Evolutionary conservation across 139 green algal genomes (phyloP), one percentile per base, ranked within the genome.

Genomic region (Haematococcus lacustris): DNA sequence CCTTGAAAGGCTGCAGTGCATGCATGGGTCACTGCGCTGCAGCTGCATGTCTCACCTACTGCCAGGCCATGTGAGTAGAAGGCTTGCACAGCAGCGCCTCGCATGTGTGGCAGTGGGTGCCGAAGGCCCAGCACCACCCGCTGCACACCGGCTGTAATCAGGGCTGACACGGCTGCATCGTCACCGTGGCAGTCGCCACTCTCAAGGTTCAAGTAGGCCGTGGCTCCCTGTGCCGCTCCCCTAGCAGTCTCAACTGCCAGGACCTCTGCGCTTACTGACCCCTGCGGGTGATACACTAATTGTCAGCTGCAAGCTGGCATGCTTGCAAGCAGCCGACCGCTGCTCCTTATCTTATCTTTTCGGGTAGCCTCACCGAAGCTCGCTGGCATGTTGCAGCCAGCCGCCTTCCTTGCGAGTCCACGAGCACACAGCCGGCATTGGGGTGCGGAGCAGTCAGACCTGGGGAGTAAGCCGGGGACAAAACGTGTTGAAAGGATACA

Each of bases 201-300:
- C 71, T 98, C 94, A 21, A 98, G 78, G 71, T 98, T 98, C 0
- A 98, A 72, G 81, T 98, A 98, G 0, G 91, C 92, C 37, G 88
- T 96, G 40, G 39, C 71, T 17, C 86, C 90, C 7, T 17, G 51
- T 0, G 85, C 80, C 2, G 74, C 70, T 3, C 63, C 67, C 2
- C 79, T 60, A 0, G 83, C 89, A 21, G 70, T 38, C 3, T 51
- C 17, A 25, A 86, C 76, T 28, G 85, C 90, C 51, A 83, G 78
- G 35, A 85, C 78, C 82, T 97, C 91, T 0, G 87, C 80, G 0
- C 87, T 80, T 1, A 75, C 66, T 1, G 88, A 90, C 68, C 90
- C 91, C 85, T 96, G 79, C n/a, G n/a, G n/a, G n/a, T n/a, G n/a
- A n/a, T n/a, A n/a, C n/a, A n/a, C n/a, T n/a, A n/a, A n/a, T n/a